These are phyloP conservation scores for Heliamphora pulchella DNA, from an alignment of 179 eudicot species.

Conservation along the genomic window DNA sequence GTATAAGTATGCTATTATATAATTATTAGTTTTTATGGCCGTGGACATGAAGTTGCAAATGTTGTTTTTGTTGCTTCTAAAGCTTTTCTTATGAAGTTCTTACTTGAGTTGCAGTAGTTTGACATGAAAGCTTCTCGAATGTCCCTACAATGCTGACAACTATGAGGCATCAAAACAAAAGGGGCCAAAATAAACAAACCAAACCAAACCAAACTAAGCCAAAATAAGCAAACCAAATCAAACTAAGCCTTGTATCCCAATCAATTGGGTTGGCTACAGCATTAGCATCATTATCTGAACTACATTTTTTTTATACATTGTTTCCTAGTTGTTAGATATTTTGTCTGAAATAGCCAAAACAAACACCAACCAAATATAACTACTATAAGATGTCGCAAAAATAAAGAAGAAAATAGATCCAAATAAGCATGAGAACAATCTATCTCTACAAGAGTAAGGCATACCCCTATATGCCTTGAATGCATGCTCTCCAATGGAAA, in stretches of 20 bases:
- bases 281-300: too few relatives aligned
- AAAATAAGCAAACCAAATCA: too few relatives aligned
- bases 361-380: neutral
- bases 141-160: neutral
- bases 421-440: neutral
- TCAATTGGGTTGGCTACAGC: too few relatives aligned
- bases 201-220: too few relatives aligned
- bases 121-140: neutral
- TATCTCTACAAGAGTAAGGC: constrained; percentile 3
- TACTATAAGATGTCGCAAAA: neutral
- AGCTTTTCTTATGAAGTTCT: neutral
- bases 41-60: neutral
- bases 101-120: neutral
- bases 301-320: too few relatives aligned
- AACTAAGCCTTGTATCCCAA: too few relatives aligned
- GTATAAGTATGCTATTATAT: neutral
- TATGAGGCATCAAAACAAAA: neutral
- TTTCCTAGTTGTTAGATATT: too few relatives aligned
- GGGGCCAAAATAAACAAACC: too few relatives aligned
- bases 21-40: neutral
- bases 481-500: constrained; percentile 21
- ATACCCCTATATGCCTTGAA: constrained; percentile 31
- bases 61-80: neutral
- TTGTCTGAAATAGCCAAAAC: neutral
- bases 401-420: neutral